These are phyloP conservation scores for Lasiosphaeria ovina DNA, from an alignment of 495 filamentous ascomycete genomes.

Conservation along the genomic window DNA sequence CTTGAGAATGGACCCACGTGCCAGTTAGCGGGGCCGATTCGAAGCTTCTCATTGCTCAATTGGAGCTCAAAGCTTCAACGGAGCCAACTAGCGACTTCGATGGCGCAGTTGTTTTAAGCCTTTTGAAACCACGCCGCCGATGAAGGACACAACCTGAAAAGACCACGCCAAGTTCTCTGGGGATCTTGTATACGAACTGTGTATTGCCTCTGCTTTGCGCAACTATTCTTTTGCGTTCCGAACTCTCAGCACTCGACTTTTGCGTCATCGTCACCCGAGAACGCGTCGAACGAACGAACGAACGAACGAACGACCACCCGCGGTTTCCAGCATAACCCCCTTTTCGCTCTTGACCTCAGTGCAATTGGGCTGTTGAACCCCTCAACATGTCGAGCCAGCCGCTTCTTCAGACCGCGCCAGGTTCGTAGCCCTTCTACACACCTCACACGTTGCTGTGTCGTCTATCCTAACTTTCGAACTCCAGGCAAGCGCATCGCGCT, in stretches of 20 bases:
- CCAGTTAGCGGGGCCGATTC: neutral
- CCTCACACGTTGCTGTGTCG: neutral
- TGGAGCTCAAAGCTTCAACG: slow-evolving; percentile 15
- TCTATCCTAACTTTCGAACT: neutral
- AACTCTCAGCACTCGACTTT: too few species aligned
- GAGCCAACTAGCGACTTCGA: neutral
- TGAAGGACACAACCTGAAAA: too few species aligned
- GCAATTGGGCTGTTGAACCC: neutral
- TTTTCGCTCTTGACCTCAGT: neutral
- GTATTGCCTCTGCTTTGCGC: too few species aligned
- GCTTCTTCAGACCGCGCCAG: slow-evolving; percentile 84
- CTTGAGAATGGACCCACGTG: slow-evolving; percentile 22
- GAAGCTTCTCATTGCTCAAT: slow-evolving; percentile 34
- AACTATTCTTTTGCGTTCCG: too few species aligned
- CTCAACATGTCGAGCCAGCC: slow-evolving; percentile 87
- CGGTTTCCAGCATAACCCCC: neutral
- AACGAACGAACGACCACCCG: too few species aligned
- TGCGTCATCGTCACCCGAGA: too few species aligned
- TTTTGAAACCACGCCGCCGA: neutral
- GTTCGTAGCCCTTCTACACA: slow-evolving; percentile 42
- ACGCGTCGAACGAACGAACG: too few species aligned
- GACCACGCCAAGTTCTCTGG: too few species aligned
- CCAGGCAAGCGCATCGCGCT: slow-evolving; percentile 97
- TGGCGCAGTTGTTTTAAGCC: neutral
- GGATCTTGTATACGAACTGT: too few species aligned